Percentiles rank a stretch among this genome's conserved stretches.
Conservation (phyloP, 495 filamentous ascomycete species). For the Bathelium albidoporum region DNA sequence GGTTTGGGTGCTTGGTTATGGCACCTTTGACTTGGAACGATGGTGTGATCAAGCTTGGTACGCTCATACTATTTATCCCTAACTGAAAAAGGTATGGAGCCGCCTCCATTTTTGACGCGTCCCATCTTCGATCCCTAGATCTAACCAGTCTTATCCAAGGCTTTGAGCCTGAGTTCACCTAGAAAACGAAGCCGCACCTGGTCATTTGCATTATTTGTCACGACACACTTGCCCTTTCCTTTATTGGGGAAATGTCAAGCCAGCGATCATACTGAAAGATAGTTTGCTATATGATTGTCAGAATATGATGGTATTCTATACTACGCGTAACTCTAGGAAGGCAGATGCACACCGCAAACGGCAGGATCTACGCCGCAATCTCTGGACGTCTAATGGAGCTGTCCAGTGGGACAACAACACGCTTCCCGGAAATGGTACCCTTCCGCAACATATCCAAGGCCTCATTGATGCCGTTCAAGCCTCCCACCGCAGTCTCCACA, state of each 20-base stretch:
- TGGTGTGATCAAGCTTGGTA: background rate
- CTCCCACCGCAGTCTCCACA: constrained; percentile 47
- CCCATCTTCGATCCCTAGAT: too few relatives aligned
- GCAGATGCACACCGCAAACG: background rate
- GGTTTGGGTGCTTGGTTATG: background rate
- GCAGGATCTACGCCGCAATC: background rate
- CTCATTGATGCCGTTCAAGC: constrained; percentile 50
- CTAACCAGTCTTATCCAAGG: too few relatives aligned
- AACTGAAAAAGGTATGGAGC: background rate
- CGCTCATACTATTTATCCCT: background rate
- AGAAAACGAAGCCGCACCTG: too few relatives aligned
- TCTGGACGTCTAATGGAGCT: background rate
- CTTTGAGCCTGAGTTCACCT: too few relatives aligned
- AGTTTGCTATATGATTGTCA: background rate
- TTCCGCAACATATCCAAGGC: constrained; percentile 48
- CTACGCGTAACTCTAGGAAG: background rate
- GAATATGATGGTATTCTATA: background rate
- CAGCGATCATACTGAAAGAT: background rate
- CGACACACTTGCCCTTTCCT: background rate
- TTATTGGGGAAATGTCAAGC: background rate
- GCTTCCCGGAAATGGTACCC: constrained; percentile 32
- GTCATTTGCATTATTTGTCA: constrained; percentile 1
- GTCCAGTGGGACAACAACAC: constrained; percentile 16
- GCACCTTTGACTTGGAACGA: background rate
- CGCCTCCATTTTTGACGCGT: background rate